Percentiles rank a stretch among this genome's conserved stretches.
These are phyloP conservation scores for Cenococcum geophilum DNA, from an alignment of 495 filamentous ascomycete species.

Conservation along the genomic window DNA sequence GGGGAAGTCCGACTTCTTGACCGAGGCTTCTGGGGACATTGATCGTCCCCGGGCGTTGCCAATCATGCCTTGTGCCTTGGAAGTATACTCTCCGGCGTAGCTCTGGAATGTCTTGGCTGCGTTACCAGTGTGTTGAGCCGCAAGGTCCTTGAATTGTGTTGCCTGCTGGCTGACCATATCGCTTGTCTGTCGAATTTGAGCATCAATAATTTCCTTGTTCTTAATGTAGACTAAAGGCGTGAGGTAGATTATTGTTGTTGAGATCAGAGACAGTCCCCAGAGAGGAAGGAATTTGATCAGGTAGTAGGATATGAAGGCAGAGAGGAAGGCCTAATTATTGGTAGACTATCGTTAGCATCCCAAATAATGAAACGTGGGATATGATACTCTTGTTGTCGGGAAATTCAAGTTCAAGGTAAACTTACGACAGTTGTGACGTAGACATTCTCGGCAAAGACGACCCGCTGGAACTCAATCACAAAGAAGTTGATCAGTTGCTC, in stretches of 20 bases:
- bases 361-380: neutral
- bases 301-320: constrained; percentile 82
- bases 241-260: constrained; percentile 70
- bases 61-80: constrained; percentile 26
- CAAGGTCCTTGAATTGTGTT: constrained; percentile 69
- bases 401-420: constrained; percentile 21
- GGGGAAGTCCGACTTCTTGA: constrained; percentile 51
- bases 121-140: constrained; percentile 67
- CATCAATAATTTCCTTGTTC: constrained; percentile 91
- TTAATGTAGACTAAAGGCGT: constrained; percentile 83
- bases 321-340: constrained; percentile 59
- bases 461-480: constrained; percentile 89
- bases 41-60: constrained; percentile 22
- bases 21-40: constrained; percentile 38
- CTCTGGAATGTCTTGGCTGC: constrained; percentile 24
- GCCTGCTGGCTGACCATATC: constrained; percentile 76
- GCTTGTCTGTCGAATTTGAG: constrained; percentile 64
- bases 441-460: constrained; percentile 92
- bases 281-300: constrained; percentile 88
- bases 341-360: neutral
- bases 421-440: constrained; percentile 73
- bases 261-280: constrained; percentile 83
- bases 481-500: constrained; percentile 96
- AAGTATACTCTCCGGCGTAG: constrained; percentile 28
- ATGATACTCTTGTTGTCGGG: neutral